phyloP scores from a whole-genome alignment of 2,329 filamentous ascomycete genomes.

The Aplosporella prunicola region DNA sequence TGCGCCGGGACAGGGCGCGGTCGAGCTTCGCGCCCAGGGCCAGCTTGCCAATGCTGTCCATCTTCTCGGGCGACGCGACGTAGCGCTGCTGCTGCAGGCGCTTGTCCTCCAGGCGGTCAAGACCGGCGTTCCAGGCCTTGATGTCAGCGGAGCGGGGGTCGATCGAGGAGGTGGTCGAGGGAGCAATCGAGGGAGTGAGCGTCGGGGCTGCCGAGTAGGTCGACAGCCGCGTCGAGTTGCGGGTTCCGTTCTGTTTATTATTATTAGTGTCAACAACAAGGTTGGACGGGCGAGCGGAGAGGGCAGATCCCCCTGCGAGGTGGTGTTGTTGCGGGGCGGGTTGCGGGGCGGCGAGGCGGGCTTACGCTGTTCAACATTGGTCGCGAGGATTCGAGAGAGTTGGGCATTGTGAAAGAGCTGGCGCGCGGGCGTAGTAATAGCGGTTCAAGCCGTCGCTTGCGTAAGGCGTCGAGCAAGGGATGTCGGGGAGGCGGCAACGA shows the following conservation, averaged over 20 bases:
- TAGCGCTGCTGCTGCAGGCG: constrained; percentile 75
- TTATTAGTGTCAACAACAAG: too few species aligned
- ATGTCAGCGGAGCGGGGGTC: constrained; percentile 53
- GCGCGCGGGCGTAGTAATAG: too few species aligned
- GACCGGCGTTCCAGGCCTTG: constrained; percentile 66
- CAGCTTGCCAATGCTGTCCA: constrained; percentile 72
- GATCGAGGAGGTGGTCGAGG: constrained; percentile 26
- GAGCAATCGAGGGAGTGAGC: constrained; percentile 42
- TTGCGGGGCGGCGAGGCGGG: constrained; percentile 16
- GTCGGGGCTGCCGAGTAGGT: constrained; percentile 43
- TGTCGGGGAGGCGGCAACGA: too few species aligned
- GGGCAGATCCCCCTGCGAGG: constrained; percentile 11
- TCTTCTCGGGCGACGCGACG: constrained; percentile 67
- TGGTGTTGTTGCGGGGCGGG: not conserved
- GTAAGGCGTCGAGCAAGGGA: too few species aligned
- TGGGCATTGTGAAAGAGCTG: constrained; percentile 24
- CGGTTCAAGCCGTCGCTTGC: too few species aligned
- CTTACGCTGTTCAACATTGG: constrained; percentile 34
- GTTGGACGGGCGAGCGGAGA: constrained; percentile 15
- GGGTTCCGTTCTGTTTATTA: constrained; percentile 24
- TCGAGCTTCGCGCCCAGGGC: constrained; percentile 86
- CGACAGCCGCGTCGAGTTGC: constrained; percentile 37
- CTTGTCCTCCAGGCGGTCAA: constrained; percentile 85
- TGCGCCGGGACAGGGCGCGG: constrained; percentile 72
- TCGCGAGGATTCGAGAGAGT: constrained; percentile 31